These are phyloP conservation scores for Neurospora cerealis DNA, from an alignment of 495 filamentous ascomycete species.

Conservation along the genomic window DNA sequence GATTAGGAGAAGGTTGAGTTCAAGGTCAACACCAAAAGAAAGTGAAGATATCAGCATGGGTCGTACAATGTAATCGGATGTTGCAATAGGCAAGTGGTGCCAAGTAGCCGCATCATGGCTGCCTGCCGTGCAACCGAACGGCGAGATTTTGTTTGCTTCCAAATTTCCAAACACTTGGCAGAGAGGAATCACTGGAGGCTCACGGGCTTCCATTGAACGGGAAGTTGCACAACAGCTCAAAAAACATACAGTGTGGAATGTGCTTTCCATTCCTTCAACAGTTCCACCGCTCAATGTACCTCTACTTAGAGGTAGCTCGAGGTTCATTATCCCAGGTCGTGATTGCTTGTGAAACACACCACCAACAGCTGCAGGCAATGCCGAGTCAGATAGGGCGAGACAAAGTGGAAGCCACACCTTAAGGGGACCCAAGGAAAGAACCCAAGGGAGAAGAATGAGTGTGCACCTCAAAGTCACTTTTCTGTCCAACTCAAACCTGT, in stretches of 20 bases:
- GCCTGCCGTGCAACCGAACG: neutral
- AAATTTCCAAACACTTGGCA: neutral
- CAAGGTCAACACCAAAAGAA: neutral
- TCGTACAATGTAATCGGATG: neutral
- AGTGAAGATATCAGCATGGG: neutral
- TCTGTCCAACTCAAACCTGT: neutral
- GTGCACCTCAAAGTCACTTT: neutral
- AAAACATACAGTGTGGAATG: neutral
- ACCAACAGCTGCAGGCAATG: neutral
- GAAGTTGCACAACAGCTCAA: neutral
- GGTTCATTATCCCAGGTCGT: neutral
- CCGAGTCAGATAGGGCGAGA: neutral
- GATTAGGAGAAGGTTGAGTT: neutral
- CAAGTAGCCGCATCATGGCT: neutral
- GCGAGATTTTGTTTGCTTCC: neutral
- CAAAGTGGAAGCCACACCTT: neutral
- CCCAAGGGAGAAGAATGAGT: too few relatives aligned
- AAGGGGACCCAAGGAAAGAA: neutral
- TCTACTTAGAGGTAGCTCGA: too few relatives aligned
- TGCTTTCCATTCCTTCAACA: neutral
- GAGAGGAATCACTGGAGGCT: neutral
- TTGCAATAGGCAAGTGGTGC: neutral
- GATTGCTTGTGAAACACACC: neutral
- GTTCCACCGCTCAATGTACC: neutral
- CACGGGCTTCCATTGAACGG: neutral